phyloP scores from a whole-genome alignment of 306 rosid genomes.

The Amphicarpaea edgeworthii region DNA sequence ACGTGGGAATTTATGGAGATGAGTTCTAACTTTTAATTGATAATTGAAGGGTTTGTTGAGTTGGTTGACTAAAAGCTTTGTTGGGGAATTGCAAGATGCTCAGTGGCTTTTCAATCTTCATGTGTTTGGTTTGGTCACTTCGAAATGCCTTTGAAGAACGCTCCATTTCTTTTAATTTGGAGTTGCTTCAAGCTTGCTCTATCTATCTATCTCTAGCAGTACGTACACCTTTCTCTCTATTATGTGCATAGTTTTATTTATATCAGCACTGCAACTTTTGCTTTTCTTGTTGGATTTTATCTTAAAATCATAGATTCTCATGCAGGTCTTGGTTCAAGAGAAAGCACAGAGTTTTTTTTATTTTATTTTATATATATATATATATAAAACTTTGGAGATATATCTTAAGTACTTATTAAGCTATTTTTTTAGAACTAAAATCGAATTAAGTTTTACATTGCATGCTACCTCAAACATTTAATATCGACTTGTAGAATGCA shows the following conservation, averaged over 20 bases:
- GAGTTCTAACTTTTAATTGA: too few relatives aligned
- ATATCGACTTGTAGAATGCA: neutral
- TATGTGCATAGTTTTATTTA: neutral
- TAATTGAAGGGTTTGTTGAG: neutral
- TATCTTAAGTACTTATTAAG: neutral
- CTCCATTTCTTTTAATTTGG: conserved; percentile 45
- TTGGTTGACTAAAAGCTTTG: neutral
- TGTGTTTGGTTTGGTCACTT: conserved; percentile 35
- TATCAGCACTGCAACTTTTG: conserved; percentile 40
- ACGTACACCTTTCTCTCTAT: conserved; percentile 23
- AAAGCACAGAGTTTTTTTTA: conserved; percentile 52
- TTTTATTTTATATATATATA: neutral
- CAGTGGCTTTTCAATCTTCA: conserved; percentile 28
- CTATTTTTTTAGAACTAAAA: neutral
- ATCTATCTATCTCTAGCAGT: too few relatives aligned
- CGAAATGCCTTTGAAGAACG: conserved; percentile 58
- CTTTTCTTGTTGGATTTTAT: conserved; percentile 40
- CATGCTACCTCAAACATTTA: neutral
- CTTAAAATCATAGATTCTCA: conserved; percentile 52
- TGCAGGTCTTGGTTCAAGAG: conserved; percentile 66
- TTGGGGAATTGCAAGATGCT: neutral
- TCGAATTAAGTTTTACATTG: neutral
- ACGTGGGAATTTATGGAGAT: neutral
- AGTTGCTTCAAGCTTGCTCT: neutral
- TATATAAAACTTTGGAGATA: neutral